Conservation (phyloP, 2,329 filamentous ascomycete species). For the Talaromyces piceae region DNA sequence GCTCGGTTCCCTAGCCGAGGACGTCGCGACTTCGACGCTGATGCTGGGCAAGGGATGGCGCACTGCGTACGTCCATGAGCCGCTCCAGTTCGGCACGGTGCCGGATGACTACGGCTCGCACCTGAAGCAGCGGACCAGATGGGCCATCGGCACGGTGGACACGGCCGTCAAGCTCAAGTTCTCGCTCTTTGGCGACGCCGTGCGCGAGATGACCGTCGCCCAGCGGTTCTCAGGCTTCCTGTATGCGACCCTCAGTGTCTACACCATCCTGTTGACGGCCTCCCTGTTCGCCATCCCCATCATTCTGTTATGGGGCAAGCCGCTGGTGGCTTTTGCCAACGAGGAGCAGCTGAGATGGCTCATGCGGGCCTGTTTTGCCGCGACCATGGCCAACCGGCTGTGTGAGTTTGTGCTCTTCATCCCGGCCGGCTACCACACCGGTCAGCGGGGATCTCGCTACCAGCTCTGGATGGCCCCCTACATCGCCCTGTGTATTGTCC, state of each 20-base stretch:
- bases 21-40: slow-evolving; percentile 52
- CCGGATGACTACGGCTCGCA: slow-evolving; percentile 30
- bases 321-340: slow-evolving; percentile 50
- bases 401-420: slow-evolving; percentile 54
- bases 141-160: slow-evolving; percentile 45
- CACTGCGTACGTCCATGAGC: slow-evolving; percentile 54
- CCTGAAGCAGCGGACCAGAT: slow-evolving; percentile 32
- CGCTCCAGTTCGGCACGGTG: slow-evolving; percentile 51
- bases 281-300: slow-evolving; percentile 54
- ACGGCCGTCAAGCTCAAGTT: slow-evolving; percentile 55
- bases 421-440: slow-evolving; percentile 53
- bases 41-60: slow-evolving; percentile 57
- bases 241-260: slow-evolving; percentile 49
- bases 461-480: slow-evolving; percentile 59
- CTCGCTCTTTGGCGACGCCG: slow-evolving; percentile 48
- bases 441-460: slow-evolving; percentile 49
- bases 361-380: slow-evolving; percentile 49
- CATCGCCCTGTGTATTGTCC: slow-evolving; percentile 51
- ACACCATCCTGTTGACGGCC: slow-evolving; percentile 48
- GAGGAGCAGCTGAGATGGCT: slow-evolving; percentile 52
- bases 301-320: slow-evolving; percentile 50
- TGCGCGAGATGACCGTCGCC: slow-evolving; percentile 48
- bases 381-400: slow-evolving; percentile 46
- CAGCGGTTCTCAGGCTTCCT: slow-evolving; percentile 55
- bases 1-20: slow-evolving; percentile 53